Conservation (phyloP, 306 rosid species). For the Gastrolobium bilobum region DNA sequence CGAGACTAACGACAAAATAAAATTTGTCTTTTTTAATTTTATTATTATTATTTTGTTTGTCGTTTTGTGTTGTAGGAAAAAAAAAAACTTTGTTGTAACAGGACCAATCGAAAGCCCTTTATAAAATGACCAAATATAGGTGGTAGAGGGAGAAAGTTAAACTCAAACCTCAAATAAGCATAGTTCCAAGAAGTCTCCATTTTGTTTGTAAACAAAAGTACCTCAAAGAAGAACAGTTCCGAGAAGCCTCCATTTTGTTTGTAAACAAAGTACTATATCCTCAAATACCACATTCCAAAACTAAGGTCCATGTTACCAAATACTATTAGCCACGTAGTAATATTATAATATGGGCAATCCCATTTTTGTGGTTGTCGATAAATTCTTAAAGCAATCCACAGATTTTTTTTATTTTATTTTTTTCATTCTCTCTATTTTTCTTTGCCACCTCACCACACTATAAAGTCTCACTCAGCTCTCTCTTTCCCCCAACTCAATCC, state of each 20-base stretch:
- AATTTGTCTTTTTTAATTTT: too few species aligned
- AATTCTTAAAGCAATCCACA: constrained; percentile 47
- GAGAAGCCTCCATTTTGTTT: constrained; percentile 54
- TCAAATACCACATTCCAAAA: constrained; percentile 42
- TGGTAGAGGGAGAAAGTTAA: constrained; percentile 41
- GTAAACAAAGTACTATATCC: background rate
- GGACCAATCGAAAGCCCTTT: too few species aligned
- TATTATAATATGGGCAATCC: constrained; percentile 32
- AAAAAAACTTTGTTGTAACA: too few species aligned
- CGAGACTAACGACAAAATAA: too few species aligned
- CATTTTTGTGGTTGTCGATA: constrained; percentile 52
- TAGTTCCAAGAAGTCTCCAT: constrained; percentile 49
- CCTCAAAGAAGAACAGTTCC: constrained; percentile 48
- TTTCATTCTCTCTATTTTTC: background rate
- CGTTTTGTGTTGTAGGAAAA: too few species aligned
- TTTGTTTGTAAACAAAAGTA: constrained; percentile 28
- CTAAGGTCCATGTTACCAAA: constrained; percentile 48
- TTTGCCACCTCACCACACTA: constrained; percentile 40
- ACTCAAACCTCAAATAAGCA: constrained; percentile 45
- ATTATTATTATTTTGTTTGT: too few species aligned
- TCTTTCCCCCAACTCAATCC: constrained; percentile 36
- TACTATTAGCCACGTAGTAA: constrained; percentile 43
- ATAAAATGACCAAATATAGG: constrained; percentile 30
- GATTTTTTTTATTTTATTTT: constrained; percentile 2
- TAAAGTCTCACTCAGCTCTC: constrained; percentile 48